Conservation (phyloP, 495 filamentous ascomycete species). For the Cenococcum geophilum region DNA sequence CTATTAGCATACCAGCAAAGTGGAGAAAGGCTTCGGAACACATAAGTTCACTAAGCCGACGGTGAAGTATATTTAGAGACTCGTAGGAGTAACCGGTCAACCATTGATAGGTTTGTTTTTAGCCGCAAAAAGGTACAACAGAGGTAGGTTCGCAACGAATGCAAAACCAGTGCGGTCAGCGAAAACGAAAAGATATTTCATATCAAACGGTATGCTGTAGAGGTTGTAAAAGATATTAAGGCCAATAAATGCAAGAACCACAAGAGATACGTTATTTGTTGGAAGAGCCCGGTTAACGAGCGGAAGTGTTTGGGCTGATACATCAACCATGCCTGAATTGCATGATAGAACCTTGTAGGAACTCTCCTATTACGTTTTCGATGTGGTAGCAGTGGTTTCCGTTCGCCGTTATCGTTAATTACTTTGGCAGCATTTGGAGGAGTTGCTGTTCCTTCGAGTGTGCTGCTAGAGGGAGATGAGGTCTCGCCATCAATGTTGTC, state of each 20-base stretch:
- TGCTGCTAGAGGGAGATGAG: conserved; percentile 35
- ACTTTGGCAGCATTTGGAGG: conserved; percentile 17
- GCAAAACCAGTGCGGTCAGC: conserved; percentile 50
- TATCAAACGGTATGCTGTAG: conserved; percentile 43
- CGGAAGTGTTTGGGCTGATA: conserved; percentile 51
- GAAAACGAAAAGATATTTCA: conserved; percentile 48
- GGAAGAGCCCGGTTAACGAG: conserved; percentile 50
- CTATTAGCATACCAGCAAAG: conserved; percentile 41
- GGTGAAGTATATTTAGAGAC: conserved; percentile 57
- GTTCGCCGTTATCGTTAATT: conserved; percentile 19
- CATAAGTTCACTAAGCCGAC: conserved; percentile 46
- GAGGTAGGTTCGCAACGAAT: conserved; percentile 54
- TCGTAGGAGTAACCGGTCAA: conserved; percentile 60
- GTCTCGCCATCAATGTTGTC: conserved; percentile 1
- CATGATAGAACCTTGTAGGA: conserved; percentile 5
- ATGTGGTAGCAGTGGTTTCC: conserved; percentile 15
- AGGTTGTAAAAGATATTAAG: conserved; percentile 53
- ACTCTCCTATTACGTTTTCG: background rate
- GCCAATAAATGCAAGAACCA: conserved; percentile 45
- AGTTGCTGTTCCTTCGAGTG: conserved; percentile 27
- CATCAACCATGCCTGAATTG: conserved; percentile 38
- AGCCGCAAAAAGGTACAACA: conserved; percentile 55
- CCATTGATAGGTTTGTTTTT: conserved; percentile 57
- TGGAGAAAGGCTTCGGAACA: conserved; percentile 45
- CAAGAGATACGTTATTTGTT: conserved; percentile 48